phyloP scores from a whole-genome alignment of 306 rosid genomes.

The Glycyrrhiza uralensis region DNA sequence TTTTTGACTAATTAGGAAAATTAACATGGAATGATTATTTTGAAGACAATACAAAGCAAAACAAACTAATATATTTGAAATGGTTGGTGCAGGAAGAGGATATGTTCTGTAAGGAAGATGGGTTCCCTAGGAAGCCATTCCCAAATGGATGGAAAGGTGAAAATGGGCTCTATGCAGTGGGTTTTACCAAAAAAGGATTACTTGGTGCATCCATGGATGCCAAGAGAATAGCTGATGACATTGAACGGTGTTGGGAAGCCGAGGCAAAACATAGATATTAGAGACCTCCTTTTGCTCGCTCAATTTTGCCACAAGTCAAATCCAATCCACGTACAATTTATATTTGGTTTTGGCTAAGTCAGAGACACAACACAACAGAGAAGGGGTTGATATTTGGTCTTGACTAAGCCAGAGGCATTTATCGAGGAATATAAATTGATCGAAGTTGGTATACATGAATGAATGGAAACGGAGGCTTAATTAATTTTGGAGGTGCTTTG shows the following conservation, averaged over 20 bases:
- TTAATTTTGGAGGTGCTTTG: conserved; percentile 1
- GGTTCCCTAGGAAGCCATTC: conserved; percentile 69
- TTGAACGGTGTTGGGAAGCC: conserved; percentile 57
- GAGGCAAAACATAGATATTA: conserved; percentile 31
- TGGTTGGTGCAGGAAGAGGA: conserved; percentile 57
- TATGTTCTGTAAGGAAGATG: conserved; percentile 82
- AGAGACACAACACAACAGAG: neutral
- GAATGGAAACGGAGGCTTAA: conserved; percentile 23
- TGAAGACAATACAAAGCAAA: no score
- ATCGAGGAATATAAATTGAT: conserved; percentile 3
- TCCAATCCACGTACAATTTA: neutral
- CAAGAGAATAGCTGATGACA: conserved; percentile 74
- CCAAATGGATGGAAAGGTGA: conserved; percentile 97
- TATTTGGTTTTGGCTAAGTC: conserved; percentile 1
- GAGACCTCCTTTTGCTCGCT: conserved; percentile 28
- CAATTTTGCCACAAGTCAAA: conserved; percentile 34
- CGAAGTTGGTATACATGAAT: neutral
- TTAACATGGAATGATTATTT: no score
- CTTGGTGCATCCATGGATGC: conserved; percentile 90
- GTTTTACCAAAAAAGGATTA: conserved; percentile 88
- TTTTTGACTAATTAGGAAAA: no score
- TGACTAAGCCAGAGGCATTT: neutral
- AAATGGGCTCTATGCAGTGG: conserved; percentile 81
- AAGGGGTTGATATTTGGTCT: conserved; percentile 16
- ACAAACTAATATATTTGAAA: neutral